phyloP scores from a whole-genome alignment of 106 monocot genomes.

The Dioscorea dumetorum region DNA sequence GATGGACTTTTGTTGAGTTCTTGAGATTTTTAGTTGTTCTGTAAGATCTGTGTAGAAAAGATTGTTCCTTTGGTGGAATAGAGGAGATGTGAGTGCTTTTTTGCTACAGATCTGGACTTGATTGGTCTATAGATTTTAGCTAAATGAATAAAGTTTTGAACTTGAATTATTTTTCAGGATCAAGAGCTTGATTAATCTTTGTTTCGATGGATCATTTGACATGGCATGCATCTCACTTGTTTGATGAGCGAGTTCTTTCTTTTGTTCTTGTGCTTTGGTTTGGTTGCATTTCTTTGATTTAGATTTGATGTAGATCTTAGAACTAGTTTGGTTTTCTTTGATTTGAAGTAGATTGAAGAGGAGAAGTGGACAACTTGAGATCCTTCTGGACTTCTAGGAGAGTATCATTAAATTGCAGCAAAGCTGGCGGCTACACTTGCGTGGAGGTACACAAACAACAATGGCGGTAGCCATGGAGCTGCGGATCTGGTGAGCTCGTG shows the following conservation, averaged over 20 bases:
- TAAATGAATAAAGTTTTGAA: too few species aligned
- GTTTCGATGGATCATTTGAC: too few species aligned
- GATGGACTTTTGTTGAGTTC: too few species aligned
- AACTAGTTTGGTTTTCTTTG: not conserved
- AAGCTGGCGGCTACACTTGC: slow-evolving; percentile 74
- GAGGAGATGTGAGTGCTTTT: too few species aligned
- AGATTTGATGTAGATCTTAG: not conserved
- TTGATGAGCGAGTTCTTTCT: too few species aligned
- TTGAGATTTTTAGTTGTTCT: too few species aligned
- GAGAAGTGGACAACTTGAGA: not conserved
- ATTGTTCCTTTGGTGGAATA: too few species aligned
- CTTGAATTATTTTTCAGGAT: too few species aligned
- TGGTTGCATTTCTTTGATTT: not conserved
- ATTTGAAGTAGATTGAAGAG: not conserved
- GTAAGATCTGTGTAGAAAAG: too few species aligned
- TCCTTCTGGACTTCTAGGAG: not conserved
- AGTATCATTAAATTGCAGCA: slow-evolving; percentile 5
- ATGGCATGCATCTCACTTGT: too few species aligned
- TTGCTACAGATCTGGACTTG: not conserved
- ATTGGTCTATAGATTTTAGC: not conserved
- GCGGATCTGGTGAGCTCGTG: slow-evolving; percentile 46
- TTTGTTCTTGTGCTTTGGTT: too few species aligned
- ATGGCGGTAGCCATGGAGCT: slow-evolving; percentile 48
- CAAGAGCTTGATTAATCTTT: too few species aligned
- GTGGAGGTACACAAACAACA: slow-evolving; percentile 54